Conservation (phyloP, 2,329 filamentous ascomycete species). For the Hypoxylon sp. region DNA sequence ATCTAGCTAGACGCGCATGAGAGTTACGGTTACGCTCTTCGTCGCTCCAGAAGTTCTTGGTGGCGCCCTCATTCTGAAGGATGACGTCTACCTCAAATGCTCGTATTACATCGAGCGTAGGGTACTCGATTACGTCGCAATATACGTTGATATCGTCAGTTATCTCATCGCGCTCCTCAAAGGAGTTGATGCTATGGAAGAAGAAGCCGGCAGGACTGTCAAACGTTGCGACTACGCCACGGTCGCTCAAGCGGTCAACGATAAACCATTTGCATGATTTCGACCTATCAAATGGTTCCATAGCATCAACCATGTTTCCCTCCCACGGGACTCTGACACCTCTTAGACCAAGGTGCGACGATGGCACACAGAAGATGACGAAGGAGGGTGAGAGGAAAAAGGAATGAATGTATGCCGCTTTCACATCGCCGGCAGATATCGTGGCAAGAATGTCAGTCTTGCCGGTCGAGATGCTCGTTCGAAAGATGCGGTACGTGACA, state of each 20-base stretch:
- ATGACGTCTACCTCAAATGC: slow-evolving; percentile 80
- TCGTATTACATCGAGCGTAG: slow-evolving; percentile 75
- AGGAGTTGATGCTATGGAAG: slow-evolving; percentile 86
- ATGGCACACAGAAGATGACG: slow-evolving; percentile 81
- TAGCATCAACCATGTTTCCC: slow-evolving; percentile 77
- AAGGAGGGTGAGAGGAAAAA: slow-evolving; percentile 80
- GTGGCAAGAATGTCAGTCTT: slow-evolving; percentile 80
- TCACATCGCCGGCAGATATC: slow-evolving; percentile 65
- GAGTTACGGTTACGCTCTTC: slow-evolving; percentile 57
- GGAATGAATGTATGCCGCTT: slow-evolving; percentile 85
- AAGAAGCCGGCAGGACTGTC: slow-evolving; percentile 79
- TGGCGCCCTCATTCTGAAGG: slow-evolving; percentile 65
- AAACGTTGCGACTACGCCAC: slow-evolving; percentile 78
- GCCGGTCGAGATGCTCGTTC: slow-evolving; percentile 72
- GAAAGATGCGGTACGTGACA: slow-evolving; percentile 78
- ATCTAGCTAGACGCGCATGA: slow-evolving; percentile 61
- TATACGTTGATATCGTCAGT: slow-evolving; percentile 66
- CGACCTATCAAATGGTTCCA: slow-evolving; percentile 72
- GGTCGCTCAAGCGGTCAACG: slow-evolving; percentile 73
- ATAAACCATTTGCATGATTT: slow-evolving; percentile 79
- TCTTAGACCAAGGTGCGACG: slow-evolving; percentile 69
- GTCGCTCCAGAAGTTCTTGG: slow-evolving; percentile 61
- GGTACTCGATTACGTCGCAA: slow-evolving; percentile 76
- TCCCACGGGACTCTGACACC: slow-evolving; percentile 76
- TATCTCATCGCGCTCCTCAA: slow-evolving; percentile 69